Base-by-base conservation (phyloP, 495 filamentous ascomycete species). In the Lasiosphaeria hispida region DNA sequence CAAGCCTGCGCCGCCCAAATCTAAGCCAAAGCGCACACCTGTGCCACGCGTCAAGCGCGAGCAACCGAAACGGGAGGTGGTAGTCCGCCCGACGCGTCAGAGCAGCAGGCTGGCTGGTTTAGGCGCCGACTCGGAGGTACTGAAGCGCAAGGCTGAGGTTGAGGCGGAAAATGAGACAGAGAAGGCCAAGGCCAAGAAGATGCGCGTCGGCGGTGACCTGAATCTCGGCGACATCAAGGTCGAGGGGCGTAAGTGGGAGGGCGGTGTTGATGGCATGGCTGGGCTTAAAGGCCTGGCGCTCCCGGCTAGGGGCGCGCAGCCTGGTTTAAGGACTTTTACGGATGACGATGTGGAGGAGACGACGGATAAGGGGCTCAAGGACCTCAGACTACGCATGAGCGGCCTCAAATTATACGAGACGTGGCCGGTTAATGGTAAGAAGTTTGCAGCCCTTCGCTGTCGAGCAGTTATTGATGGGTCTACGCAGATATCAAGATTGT, bases 401-500 rank as follows among this genome's bases (percentile, higher is more conserved):
- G 81, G 83, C 0, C 70, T 98, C 39, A 77, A 87, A 57, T 69
- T 98, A 13, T 98, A 92, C 75, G 88, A 92, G 44, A 81, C 81
- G 19, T 95, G 87, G 79, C 82, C 84, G 15, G 91, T 92, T 0
- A 89, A 85, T 65, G 80, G 90, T 89, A 73, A 56, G 80, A 61
- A 6, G 0, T 19, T 18, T 42, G 0, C 33, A 18, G 15, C 18
- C 8, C 18, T 30, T 2, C 38, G 10, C 9, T 1, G 9, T 37
- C 3, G 1, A 17, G 30, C n/a, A 18, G 37, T 36, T 0, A 5
- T 3, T 11, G 23, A 30, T 30, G 23, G 23, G 23, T 14, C 49
- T 19, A n/a, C 9, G 34, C 62, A 91, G 89, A 89, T 42, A 94
- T 97, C 68, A 98, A 97, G 64, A 84, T 97, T 48, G 93, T 89